Percentiles rank a stretch among this genome's conserved stretches.
These are phyloP conservation scores for Blepharisma japonicum DNA, from an alignment of 73 alveolate species.

Conservation along the genomic window DNA sequence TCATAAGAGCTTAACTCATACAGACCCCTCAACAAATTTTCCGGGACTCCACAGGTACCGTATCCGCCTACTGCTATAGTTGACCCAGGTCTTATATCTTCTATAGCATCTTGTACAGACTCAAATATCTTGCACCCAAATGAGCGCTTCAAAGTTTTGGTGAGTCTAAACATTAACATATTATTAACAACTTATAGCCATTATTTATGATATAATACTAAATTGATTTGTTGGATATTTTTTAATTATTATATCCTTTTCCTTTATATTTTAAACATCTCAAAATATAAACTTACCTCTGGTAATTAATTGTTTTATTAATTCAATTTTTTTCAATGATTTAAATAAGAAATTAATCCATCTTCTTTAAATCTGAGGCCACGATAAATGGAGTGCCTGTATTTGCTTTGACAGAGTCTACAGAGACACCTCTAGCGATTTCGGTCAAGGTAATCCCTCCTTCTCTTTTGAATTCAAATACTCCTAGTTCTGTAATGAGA, in stretches of 20 bases:
- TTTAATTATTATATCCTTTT: too few relatives aligned
- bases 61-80: conserved; percentile 78
- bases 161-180: too few relatives aligned
- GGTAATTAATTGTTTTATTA: too few relatives aligned
- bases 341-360: not conserved
- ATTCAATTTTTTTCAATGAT: too few relatives aligned
- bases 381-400: conserved; percentile 8
- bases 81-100: conserved; percentile 64
- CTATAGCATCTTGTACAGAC: conserved; percentile 36
- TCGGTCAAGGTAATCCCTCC: conserved; percentile 38
- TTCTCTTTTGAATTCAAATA: conserved; percentile 32
- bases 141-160: too few relatives aligned
- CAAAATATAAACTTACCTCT: too few relatives aligned
- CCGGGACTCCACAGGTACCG: conserved; percentile 89
- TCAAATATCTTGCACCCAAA: not conserved
- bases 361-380: not conserved
- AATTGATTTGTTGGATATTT: too few relatives aligned
- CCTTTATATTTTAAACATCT: too few relatives aligned
- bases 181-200: too few relatives aligned
- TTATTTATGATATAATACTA: too few relatives aligned
- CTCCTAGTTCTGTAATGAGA: conserved; percentile 61
- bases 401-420: conserved; percentile 33
- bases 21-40: conserved; percentile 61
- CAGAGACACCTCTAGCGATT: conserved; percentile 35
- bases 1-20: conserved; percentile 45